Evolutionary conservation across 176 grass and related monocot genomes (phyloP).

Genomic region (Aegilops sharonensis): DNA sequence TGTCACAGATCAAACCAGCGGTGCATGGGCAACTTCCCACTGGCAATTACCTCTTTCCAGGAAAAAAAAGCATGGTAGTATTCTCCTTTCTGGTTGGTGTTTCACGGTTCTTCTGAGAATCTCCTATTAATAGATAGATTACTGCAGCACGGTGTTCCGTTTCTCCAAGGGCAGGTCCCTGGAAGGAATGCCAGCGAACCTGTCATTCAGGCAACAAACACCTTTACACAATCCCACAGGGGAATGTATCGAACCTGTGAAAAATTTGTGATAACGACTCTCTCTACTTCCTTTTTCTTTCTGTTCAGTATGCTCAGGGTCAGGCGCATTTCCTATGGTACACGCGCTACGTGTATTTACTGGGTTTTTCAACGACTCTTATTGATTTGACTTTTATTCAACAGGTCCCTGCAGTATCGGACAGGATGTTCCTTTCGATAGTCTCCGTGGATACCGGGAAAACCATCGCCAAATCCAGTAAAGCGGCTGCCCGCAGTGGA

Average conservation of each 20-base stretch:
- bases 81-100: not conserved
- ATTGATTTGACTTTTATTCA: not conserved
- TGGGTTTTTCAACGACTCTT: not conserved
- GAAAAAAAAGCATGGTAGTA: not conserved
- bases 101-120: not conserved
- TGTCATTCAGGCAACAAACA: not conserved
- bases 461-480: slow-evolving; percentile 74
- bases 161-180: not conserved
- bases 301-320: not conserved
- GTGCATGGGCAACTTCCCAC: not conserved
- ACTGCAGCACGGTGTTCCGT: not conserved
- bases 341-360: not conserved
- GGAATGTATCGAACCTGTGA: not conserved
- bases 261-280: not conserved
- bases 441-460: slow-evolving; percentile 70
- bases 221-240: too few species aligned
- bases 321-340: not conserved
- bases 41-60: too few species aligned
- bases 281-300: not conserved
- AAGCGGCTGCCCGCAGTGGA: slow-evolving; percentile 64
- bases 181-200: not conserved
- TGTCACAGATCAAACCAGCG: not conserved
- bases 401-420: slow-evolving; percentile 86
- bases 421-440: slow-evolving; percentile 82
- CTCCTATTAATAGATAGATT: not conserved